Evolutionary conservation across 805 yeast species (phyloP).

Genomic region (Pichia cephalocereana): DNA sequence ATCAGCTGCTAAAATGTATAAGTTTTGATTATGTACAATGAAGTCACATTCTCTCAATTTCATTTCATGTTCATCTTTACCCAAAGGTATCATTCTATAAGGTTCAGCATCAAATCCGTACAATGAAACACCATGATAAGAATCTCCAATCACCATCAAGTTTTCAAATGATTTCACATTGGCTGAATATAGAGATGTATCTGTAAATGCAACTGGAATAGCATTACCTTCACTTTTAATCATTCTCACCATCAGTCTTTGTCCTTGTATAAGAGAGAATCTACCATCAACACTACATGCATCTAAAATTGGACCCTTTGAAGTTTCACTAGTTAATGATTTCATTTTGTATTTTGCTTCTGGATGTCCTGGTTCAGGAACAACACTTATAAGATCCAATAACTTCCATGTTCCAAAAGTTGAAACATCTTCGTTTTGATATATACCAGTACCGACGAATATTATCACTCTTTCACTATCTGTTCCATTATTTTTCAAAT

Average conservation of each 20-base stretch:
- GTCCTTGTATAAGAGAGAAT: slow-evolving; percentile 79
- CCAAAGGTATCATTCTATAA: slow-evolving; percentile 68
- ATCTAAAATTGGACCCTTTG: slow-evolving; percentile 77
- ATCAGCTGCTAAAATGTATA: slow-evolving; percentile 63
- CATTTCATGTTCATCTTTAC: slow-evolving; percentile 59
- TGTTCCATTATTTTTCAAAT: slow-evolving; percentile 34
- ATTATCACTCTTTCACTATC: slow-evolving; percentile 30
- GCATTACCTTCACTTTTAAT: slow-evolving; percentile 68
- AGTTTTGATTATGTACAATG: slow-evolving; percentile 57
- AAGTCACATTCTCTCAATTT: slow-evolving; percentile 72
- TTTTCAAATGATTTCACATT: slow-evolving; percentile 81
- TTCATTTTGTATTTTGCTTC: slow-evolving; percentile 75
- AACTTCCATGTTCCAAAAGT: slow-evolving; percentile 72
- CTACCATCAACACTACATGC: slow-evolving; percentile 77
- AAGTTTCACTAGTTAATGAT: slow-evolving; percentile 59
- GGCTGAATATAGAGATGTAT: slow-evolving; percentile 68
- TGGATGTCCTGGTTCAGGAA: slow-evolving; percentile 83
- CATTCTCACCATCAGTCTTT: slow-evolving; percentile 67
- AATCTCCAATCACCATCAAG: slow-evolving; percentile 72
- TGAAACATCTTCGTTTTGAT: slow-evolving; percentile 71
- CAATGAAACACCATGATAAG: slow-evolving; percentile 65
- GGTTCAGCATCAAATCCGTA: slow-evolving; percentile 95
- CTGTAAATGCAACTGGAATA: slow-evolving; percentile 90
- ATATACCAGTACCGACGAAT: slow-evolving; percentile 69
- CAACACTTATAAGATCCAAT: slow-evolving; percentile 69